Percentiles rank a stretch among this genome's conserved stretches.
Evolutionary conservation across 352 stramenopile genomes (phyloP).

Genomic region (Phytophthora pluvialis): DNA sequence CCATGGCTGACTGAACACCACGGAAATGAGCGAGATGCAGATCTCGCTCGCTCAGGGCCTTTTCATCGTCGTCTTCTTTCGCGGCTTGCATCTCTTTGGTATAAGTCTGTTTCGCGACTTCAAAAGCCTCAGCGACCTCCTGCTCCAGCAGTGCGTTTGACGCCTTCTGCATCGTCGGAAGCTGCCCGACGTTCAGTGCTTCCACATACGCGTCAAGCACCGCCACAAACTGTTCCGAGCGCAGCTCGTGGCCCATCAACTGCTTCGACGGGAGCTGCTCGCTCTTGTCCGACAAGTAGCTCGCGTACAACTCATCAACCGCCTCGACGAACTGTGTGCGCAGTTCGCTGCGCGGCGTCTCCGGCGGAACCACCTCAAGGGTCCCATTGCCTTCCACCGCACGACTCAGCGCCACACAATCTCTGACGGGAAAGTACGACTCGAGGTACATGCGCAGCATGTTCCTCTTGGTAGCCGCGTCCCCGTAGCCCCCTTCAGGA

Average conservation of each 20-base stretch:
- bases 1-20: conserved; percentile 33
- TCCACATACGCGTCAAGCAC: conserved; percentile 54
- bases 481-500: conserved; percentile 62
- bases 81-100: conserved; percentile 17
- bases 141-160: conserved; percentile 50
- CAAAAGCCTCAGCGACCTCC: conserved; percentile 42
- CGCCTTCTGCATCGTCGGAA: conserved; percentile 57
- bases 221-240: conserved; percentile 44
- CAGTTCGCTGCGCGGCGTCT: conserved; percentile 38
- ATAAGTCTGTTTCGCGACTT: conserved; percentile 35
- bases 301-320: conserved; percentile 53
- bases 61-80: conserved; percentile 1
- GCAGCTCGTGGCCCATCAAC: conserved; percentile 48
- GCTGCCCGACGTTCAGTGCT: conserved; percentile 43
- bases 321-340: conserved; percentile 63
- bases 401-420: conserved; percentile 60
- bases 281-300: conserved; percentile 48
- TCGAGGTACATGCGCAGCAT: conserved; percentile 66
- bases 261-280: conserved; percentile 49
- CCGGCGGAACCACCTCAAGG: conserved; percentile 7
- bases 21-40: conserved; percentile 41
- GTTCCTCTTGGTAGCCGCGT: conserved; percentile 58
- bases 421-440: conserved; percentile 46
- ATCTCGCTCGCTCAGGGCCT: conserved; percentile 14
- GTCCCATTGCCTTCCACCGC: conserved; percentile 45